Base-by-base conservation (phyloP, 2,329 filamentous ascomycete genomes). In the Colletotrichum sp. region DNA sequence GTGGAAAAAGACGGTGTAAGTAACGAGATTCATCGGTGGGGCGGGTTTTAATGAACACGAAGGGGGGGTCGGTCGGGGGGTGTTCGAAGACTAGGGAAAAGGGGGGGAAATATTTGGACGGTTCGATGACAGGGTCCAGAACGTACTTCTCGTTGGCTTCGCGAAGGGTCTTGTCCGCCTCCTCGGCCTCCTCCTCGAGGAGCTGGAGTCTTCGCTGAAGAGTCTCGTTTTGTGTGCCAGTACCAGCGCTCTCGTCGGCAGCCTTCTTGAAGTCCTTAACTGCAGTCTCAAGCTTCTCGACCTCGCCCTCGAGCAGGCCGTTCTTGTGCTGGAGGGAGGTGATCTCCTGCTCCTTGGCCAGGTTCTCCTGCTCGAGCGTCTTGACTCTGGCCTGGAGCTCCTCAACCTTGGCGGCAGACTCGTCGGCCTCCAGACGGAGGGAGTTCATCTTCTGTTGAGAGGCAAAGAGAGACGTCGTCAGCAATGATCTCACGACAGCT, bases 91-190 rank as follows among this genome's bases (percentile, higher is more conserved):
- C 62, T 44, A 65, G 57, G 66, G 30, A 68, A 72, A 68, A 60
- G 57, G 48, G 48, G 70, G 34, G n/a, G 44, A 12, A 48, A 75
- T 77, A 66, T 72, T 77, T 67, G 59, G 44, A 60, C 28, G 39
- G 62, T 75, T 63, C 63, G 63, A 24, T n/a, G 16, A 60, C 68
- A 70, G 52, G 65, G 57, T 26, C 52, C 52, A 57, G 66, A 68
- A 89, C 95, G 84, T 93, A 99, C 97, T 98, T 99, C 89, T 99
- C 97, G 88, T 98, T 99, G 84, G 96, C 94, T 90, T 99, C 97
- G 85, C 96, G 94, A 84, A 99, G 91, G 80, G 95, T 98, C 93
- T 96, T 97, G 88, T 99, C 97, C 81, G 96, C 95, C 86, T 96
- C 93, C 89, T 99, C 97, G 81, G 96, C 96, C 90, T 99, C 97